Evolutionary conservation across 1,139 yeast genomes (phyloP).

Genomic region (Kodamaea suecica): DNA sequence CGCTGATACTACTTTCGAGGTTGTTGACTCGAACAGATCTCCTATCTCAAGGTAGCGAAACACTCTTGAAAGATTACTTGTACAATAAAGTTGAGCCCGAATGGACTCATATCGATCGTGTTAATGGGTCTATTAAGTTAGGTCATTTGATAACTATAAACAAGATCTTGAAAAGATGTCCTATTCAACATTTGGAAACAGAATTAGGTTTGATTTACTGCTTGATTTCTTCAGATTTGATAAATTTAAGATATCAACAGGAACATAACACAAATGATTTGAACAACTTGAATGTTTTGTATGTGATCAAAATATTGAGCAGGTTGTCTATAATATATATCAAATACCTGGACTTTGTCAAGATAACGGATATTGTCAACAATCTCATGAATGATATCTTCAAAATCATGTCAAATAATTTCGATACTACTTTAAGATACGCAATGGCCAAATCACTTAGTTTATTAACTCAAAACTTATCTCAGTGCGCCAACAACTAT

Average conservation of each 20-base stretch:
- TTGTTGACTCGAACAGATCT: constrained; percentile 35
- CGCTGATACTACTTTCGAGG: constrained; percentile 38
- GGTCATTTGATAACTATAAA: constrained; percentile 41
- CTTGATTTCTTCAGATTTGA: constrained; percentile 14
- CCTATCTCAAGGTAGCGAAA: constrained; percentile 3
- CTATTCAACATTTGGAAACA: constrained; percentile 6
- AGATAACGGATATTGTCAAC: constrained; percentile 27
- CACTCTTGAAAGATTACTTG: constrained; percentile 22
- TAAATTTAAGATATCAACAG: constrained; percentile 10
- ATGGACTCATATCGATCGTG: constrained; percentile 17
- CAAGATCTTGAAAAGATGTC: constrained; percentile 30
- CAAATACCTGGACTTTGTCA: constrained; percentile 14
- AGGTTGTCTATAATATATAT: constrained; percentile 26
- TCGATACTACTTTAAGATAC: constrained; percentile 36
- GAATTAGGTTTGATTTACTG: constrained; percentile 16
- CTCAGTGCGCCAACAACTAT: constrained; percentile 30
- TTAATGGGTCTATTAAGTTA: constrained; percentile 21
- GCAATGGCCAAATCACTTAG: constrained; percentile 38
- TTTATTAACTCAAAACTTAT: constrained; percentile 20
- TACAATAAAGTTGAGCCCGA: constrained; percentile 9
- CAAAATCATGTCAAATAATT: constrained; percentile 19
- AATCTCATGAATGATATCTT: constrained; percentile 29
- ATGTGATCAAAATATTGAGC: constrained; percentile 33
- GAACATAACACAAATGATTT: constrained; percentile 7
- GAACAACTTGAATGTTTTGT: constrained; percentile 26